Percentiles rank a stretch among this genome's conserved stretches.
Evolutionary conservation across 345 rosid species (phyloP).

Genomic region (Geranium rotundifolium): DNA sequence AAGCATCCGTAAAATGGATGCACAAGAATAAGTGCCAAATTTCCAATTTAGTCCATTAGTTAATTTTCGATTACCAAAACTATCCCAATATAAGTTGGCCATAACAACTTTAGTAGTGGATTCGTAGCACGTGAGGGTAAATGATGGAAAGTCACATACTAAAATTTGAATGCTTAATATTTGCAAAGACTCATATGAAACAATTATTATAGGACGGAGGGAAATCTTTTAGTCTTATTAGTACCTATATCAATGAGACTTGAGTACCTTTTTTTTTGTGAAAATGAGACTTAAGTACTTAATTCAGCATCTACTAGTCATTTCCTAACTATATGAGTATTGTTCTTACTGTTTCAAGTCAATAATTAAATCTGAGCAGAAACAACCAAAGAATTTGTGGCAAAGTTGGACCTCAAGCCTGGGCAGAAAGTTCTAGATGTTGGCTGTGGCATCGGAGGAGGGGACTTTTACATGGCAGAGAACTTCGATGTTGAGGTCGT

Average conservation of each 20-base stretch:
- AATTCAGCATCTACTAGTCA: neutral
- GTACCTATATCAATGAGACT: neutral
- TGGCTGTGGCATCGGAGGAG: conserved; percentile 99
- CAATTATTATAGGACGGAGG: too few relatives aligned
- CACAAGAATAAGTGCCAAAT: too few relatives aligned
- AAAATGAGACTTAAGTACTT: too few relatives aligned
- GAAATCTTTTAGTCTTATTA: too few relatives aligned
- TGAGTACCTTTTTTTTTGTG: too few relatives aligned
- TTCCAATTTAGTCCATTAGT: too few relatives aligned
- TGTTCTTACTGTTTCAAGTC: neutral
- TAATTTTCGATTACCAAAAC: too few relatives aligned
- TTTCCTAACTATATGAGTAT: neutral
- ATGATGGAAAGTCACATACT: too few relatives aligned
- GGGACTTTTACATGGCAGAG: conserved; percentile 98
- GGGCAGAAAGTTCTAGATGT: conserved; percentile 96
- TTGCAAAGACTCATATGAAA: neutral
- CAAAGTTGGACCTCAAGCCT: conserved; percentile 67
- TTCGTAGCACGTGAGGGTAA: too few relatives aligned
- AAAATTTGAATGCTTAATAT: neutral
- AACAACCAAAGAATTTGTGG: conserved; percentile 93
- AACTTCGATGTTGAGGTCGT: conserved; percentile 73
- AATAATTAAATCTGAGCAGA: conserved; percentile 26
- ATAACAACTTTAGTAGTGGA: too few relatives aligned
- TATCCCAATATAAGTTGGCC: too few relatives aligned
- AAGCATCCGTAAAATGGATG: too few relatives aligned